These are phyloP conservation scores for Pyrrhoderma noxium DNA, from an alignment of 1,284 basidiomycete species.

Conservation along the genomic window DNA sequence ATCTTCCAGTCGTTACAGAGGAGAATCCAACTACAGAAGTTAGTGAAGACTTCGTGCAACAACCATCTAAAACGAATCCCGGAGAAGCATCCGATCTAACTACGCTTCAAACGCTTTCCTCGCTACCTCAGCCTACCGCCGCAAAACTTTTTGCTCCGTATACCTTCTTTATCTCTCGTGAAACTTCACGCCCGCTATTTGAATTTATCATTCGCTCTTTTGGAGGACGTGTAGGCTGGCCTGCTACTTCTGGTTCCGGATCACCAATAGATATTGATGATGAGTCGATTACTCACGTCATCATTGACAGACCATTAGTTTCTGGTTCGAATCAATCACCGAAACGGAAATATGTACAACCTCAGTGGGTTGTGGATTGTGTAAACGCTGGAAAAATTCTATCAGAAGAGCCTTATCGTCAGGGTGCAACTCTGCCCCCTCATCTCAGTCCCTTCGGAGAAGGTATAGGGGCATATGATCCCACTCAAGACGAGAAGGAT, in stretches of 20 bases:
- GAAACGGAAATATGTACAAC: slow-evolving; percentile 87
- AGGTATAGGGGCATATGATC: slow-evolving; percentile 71
- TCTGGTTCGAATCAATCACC: slow-evolving; percentile 44
- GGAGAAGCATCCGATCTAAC: slow-evolving; percentile 54
- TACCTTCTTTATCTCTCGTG: slow-evolving; percentile 93
- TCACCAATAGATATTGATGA: slow-evolving; percentile 72
- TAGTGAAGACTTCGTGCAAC: slow-evolving; percentile 67
- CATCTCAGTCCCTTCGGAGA: slow-evolving; percentile 96
- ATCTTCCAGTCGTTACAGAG: slow-evolving; percentile 32
- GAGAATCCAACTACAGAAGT: slow-evolving; percentile 29
- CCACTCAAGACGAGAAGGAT: slow-evolving; percentile 35
- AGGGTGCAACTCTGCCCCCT: slow-evolving; percentile 85
- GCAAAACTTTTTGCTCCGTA: slow-evolving; percentile 76
- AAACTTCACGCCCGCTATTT: slow-evolving; percentile 87
- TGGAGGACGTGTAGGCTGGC: slow-evolving; percentile 88
- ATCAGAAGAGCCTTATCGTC: slow-evolving; percentile 80
- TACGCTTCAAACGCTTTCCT: slow-evolving; percentile 70
- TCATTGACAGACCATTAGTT: slow-evolving; percentile 82
- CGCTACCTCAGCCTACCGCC: slow-evolving; percentile 45
- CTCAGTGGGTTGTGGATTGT: slow-evolving; percentile 97
- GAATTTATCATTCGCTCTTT: slow-evolving; percentile 93
- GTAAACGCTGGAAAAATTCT: slow-evolving; percentile 85
- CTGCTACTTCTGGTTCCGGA: slow-evolving; percentile 76
- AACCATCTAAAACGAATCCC: slow-evolving; percentile 55
- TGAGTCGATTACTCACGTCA: slow-evolving; percentile 88